Percentiles rank a stretch among this genome's conserved stretches.
phyloP scores from a whole-genome alignment of 2,329 filamentous ascomycete genomes.

The Hymenoscyphus scutula region DNA sequence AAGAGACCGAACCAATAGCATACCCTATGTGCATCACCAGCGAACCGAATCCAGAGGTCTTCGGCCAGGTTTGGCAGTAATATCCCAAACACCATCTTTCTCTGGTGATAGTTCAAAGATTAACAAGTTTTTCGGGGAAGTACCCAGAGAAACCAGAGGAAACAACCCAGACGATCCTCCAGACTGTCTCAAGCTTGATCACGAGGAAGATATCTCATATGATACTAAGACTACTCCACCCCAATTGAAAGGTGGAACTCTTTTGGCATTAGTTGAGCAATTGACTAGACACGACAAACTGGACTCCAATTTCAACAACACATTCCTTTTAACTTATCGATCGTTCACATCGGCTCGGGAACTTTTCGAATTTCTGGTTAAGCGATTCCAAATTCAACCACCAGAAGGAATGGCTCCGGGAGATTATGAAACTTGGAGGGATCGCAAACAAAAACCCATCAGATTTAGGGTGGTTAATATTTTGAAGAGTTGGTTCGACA shows the following conservation, averaged over 20 bases:
- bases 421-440: slow-evolving; percentile 85
- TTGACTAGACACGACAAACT: slow-evolving; percentile 93
- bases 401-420: slow-evolving; percentile 72
- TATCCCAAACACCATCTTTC: slow-evolving; percentile 56
- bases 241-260: slow-evolving; percentile 81
- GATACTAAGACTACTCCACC: slow-evolving; percentile 76
- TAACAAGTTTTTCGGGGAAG: slow-evolving; percentile 65
- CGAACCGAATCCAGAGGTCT: slow-evolving; percentile 52
- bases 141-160: slow-evolving; percentile 41
- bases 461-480: slow-evolving; percentile 97
- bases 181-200: slow-evolving; percentile 80
- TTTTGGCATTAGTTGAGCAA: slow-evolving; percentile 88
- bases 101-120: slow-evolving; percentile 63
- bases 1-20: slow-evolving; percentile 54
- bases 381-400: slow-evolving; percentile 88
- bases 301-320: slow-evolving; percentile 94
- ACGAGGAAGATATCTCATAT: slow-evolving; percentile 86
- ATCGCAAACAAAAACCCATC: slow-evolving; percentile 93
- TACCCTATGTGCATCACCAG: slow-evolving; percentile 56
- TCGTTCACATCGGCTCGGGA: slow-evolving; percentile 91
- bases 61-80: slow-evolving; percentile 31
- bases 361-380: slow-evolving; percentile 87
- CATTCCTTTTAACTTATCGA: slow-evolving; percentile 92
- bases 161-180: slow-evolving; percentile 68
- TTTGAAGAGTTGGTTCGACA: slow-evolving; percentile 96